A percentile compares a stretch with the other conserved stretches of the same genome.
Evolutionary conservation across 192 early-diverging fungal genomes (phyloP).

Genomic region (Jimgerdemannia flammicorona): DNA sequence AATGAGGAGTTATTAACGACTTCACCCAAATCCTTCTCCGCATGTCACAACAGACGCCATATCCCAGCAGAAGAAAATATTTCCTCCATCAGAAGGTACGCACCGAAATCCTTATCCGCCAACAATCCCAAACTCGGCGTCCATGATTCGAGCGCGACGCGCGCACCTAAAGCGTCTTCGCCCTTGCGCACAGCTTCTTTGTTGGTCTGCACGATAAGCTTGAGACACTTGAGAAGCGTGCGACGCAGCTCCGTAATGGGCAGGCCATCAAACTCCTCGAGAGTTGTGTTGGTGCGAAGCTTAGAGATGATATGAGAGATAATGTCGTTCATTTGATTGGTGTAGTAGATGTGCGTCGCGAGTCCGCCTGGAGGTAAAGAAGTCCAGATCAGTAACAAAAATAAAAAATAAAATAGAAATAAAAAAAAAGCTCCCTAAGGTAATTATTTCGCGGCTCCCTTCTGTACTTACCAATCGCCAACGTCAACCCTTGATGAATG

Average conservation of each 20-base stretch:
- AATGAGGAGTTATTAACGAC: too few relatives aligned
- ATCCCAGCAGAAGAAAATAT: neutral
- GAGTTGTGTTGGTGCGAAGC: constrained; percentile 18
- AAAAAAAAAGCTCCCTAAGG: neutral
- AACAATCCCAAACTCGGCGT: constrained; percentile 31
- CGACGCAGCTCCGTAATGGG: constrained; percentile 33
- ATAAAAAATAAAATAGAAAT: neutral
- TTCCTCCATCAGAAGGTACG: too few relatives aligned
- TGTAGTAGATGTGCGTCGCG: constrained; percentile 52
- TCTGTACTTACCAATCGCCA: neutral
- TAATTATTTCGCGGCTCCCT: neutral
- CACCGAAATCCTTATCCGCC: constrained; percentile 23
- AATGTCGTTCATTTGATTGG: constrained; percentile 52
- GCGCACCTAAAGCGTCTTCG: constrained; percentile 22
- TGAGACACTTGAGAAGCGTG: constrained; percentile 41
- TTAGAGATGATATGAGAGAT: constrained; percentile 45
- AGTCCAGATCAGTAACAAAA: too few relatives aligned
- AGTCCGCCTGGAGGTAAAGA: constrained; percentile 48
- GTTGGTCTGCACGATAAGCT: constrained; percentile 34
- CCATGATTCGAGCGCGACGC: constrained; percentile 34
- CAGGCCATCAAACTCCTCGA: constrained; percentile 32
- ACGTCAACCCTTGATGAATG: neutral
- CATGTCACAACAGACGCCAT: too few relatives aligned
- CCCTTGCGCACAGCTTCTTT: constrained; percentile 30
- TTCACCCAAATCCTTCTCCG: too few relatives aligned